Percentiles rank a stretch among this genome's conserved stretches.
Evolutionary conservation across 768 basidiomycete genomes (phyloP).

Genomic region (Podaxis rugospora): DNA sequence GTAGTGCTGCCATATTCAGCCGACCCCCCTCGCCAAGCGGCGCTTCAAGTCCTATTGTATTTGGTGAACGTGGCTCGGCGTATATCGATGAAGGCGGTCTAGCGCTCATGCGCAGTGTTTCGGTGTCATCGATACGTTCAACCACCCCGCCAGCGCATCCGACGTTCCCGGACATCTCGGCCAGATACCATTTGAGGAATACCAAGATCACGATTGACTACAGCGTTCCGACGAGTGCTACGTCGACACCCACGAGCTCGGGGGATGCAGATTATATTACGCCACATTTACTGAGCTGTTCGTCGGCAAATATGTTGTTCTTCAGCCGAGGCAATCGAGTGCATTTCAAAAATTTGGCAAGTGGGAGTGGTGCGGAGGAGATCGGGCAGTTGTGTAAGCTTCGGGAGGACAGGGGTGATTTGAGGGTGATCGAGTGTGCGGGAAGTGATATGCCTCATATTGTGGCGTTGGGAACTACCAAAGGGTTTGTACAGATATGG

Average conservation of each 20-base stretch:
- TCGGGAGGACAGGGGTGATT: slow-evolving; percentile 38
- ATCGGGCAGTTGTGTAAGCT: slow-evolving; percentile 49
- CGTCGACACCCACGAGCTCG: slow-evolving; percentile 8
- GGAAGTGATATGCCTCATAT: slow-evolving; percentile 29
- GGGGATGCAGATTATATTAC: slow-evolving; percentile 5
- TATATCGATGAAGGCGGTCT: slow-evolving; percentile 23
- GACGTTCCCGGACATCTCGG: slow-evolving; percentile 30
- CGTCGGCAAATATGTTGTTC: slow-evolving; percentile 37
- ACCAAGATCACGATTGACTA: slow-evolving; percentile 30
- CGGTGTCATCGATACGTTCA: slow-evolving; percentile 24
- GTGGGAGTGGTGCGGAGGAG: slow-evolving; percentile 29
- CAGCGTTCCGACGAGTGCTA: slow-evolving; percentile 18
- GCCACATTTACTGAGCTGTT: slow-evolving; percentile 36
- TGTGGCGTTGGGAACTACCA: slow-evolving; percentile 59
- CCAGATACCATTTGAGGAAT: slow-evolving; percentile 28
- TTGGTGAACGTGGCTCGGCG: slow-evolving; percentile 16
- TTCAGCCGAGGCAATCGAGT: slow-evolving; percentile 54
- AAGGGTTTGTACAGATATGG: slow-evolving; percentile 58
- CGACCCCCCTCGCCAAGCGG: slow-evolving; percentile 12
- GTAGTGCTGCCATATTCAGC: slow-evolving; percentile 12
- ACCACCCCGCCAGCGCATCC: slow-evolving; percentile 17
- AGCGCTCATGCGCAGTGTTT: slow-evolving; percentile 29
- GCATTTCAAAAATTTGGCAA: slow-evolving; percentile 42
- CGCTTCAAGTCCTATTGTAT: slow-evolving; percentile 16
- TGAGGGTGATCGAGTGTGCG: slow-evolving; percentile 39